phyloP scores from a whole-genome alignment of 2,329 filamentous ascomycete genomes.

The Colletotrichum scovillei region DNA sequence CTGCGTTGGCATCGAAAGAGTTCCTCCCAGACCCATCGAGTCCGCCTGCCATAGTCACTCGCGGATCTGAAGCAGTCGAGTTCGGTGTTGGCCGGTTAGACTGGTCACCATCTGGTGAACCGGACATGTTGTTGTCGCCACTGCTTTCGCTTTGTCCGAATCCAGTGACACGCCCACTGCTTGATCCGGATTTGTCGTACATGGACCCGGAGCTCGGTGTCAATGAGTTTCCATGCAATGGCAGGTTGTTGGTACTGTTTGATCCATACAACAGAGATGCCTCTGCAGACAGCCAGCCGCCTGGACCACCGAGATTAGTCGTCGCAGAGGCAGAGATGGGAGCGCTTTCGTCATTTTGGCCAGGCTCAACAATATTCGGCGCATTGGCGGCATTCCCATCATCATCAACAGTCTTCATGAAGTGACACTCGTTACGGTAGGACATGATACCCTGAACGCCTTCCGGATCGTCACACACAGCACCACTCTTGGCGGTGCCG shows the following conservation, averaged over 20 bases:
- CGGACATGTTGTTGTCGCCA: constrained; percentile 57
- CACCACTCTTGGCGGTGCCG: constrained; percentile 34
- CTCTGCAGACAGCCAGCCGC: constrained; percentile 53
- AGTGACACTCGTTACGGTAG: constrained; percentile 58
- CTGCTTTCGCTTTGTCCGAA: constrained; percentile 56
- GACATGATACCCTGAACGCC: constrained; percentile 52
- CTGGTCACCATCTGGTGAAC: constrained; percentile 60
- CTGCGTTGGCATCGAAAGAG: constrained; percentile 66
- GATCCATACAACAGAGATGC: constrained; percentile 47
- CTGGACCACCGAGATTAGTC: constrained; percentile 42
- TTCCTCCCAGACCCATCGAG: constrained; percentile 52
- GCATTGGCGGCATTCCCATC: constrained; percentile 52
- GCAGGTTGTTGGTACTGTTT: constrained; percentile 31
- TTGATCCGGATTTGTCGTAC: constrained; percentile 45
- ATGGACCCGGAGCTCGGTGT: constrained; percentile 39
- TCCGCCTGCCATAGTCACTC: constrained; percentile 37
- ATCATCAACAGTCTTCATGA: constrained; percentile 52
- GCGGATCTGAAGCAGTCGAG: constrained; percentile 63
- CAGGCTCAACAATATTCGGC: constrained; percentile 54
- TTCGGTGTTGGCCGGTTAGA: constrained; percentile 71
- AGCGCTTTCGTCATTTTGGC: constrained; percentile 43
- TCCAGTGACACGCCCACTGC: constrained; percentile 44
- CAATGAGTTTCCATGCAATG: constrained; percentile 25
- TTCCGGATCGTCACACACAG: constrained; percentile 47
- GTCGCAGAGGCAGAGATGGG: constrained; percentile 38